These are phyloP conservation scores for Anthracocystis setariae DNA, from an alignment of 1,284 basidiomycete species.

Conservation along the genomic window DNA sequence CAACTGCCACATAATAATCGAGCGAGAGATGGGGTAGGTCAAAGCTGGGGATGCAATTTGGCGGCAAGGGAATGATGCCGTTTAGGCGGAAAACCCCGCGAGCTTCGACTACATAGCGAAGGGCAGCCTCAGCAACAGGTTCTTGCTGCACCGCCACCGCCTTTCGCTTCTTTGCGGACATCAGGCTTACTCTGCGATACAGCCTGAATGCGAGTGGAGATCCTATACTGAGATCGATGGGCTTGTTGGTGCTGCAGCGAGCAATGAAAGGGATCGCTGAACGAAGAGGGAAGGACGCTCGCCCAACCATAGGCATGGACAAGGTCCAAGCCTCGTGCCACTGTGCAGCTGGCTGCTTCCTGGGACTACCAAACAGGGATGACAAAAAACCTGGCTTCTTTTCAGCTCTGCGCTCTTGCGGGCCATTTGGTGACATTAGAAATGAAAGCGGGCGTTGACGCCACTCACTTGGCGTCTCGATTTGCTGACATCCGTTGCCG, in stretches of 20 bases:
- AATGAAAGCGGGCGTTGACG: slow-evolving; percentile 20
- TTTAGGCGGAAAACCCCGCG: slow-evolving; percentile 26
- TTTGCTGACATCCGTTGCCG: slow-evolving; percentile 23
- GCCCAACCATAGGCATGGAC: slow-evolving; percentile 38
- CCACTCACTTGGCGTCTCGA: slow-evolving; percentile 30
- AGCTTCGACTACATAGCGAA: slow-evolving; percentile 16
- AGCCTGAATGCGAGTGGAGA: slow-evolving; percentile 28
- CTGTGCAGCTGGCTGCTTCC: slow-evolving; percentile 12
- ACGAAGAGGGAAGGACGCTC: slow-evolving; percentile 44
- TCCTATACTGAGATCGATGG: slow-evolving; percentile 14
- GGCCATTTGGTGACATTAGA: slow-evolving; percentile 19
- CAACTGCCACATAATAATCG: slow-evolving; percentile 58
- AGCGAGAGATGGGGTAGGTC: slow-evolving; percentile 38
- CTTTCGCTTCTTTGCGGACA: slow-evolving; percentile 22
- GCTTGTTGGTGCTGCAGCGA: slow-evolving; percentile 36
- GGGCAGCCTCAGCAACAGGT: slow-evolving; percentile 24
- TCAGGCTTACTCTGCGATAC: slow-evolving; percentile 21
- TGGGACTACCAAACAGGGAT: slow-evolving; percentile 17
- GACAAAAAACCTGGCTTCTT: slow-evolving; percentile 27
- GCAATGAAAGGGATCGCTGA: slow-evolving; percentile 50
- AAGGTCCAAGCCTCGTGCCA: slow-evolving; percentile 45
- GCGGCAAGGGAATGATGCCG: slow-evolving; percentile 43
- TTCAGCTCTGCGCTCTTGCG: slow-evolving; percentile 19
- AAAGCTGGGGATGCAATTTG: slow-evolving; percentile 52
- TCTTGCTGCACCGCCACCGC: slow-evolving; percentile 32